Evolutionary conservation across 2,329 filamentous ascomycete genomes (phyloP).

Genomic region (Fusarium nygamai): DNA sequence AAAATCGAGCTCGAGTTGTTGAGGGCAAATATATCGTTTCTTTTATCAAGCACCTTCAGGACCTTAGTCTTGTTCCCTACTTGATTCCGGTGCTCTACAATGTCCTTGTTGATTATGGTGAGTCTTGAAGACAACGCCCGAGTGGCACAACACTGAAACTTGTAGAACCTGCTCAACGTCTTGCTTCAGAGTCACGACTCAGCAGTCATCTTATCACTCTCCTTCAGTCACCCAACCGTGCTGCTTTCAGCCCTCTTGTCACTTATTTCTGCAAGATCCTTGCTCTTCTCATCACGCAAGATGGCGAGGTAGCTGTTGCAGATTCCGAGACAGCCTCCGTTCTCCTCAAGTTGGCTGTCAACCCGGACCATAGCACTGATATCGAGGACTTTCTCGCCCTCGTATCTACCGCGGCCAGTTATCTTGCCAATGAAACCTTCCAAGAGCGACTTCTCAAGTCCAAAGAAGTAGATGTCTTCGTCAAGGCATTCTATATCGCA

Average conservation of each 20-base stretch:
- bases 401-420: conserved; percentile 62
- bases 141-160: background rate
- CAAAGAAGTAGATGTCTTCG: conserved; percentile 54
- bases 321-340: conserved; percentile 57
- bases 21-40: conserved; percentile 57
- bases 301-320: conserved; percentile 57
- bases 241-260: conserved; percentile 55
- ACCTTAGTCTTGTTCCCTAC: conserved; percentile 61
- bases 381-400: conserved; percentile 65
- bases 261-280: conserved; percentile 67
- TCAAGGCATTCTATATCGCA: conserved; percentile 59
- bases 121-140: background rate
- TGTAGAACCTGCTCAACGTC: conserved; percentile 65
- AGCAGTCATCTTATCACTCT: conserved; percentile 61
- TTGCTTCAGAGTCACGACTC: conserved; percentile 63
- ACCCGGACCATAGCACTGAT: conserved; percentile 54
- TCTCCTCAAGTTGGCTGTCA: conserved; percentile 61
- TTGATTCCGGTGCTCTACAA: conserved; percentile 71
- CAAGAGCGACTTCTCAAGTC: conserved; percentile 59
- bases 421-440: conserved; percentile 63
- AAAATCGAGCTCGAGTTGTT: conserved; percentile 67
- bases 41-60: conserved; percentile 59
- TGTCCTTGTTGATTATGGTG: conserved; percentile 71
- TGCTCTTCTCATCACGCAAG: conserved; percentile 62
- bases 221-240: conserved; percentile 57